Conservation (phyloP, 1,284 basidiomycete species). For the Leccinum huronense region DNA sequence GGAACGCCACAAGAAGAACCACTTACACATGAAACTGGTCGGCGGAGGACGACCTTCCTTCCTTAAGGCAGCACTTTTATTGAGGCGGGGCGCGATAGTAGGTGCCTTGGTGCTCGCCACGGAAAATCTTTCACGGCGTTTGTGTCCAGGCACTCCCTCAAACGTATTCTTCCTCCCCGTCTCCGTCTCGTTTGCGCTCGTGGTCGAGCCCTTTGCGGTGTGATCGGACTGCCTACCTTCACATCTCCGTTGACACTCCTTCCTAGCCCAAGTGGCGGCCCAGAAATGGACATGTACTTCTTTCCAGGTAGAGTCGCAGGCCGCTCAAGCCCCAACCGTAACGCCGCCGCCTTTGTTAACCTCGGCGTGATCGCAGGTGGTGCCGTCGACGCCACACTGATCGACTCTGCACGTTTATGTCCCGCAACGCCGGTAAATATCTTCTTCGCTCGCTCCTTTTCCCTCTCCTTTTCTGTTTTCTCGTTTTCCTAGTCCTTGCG, state of each 20-base stretch:
- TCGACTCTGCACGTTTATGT: conserved; percentile 65
- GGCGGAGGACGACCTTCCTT: conserved; percentile 50
- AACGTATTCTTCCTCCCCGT: conserved; percentile 47
- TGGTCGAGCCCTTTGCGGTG: conserved; percentile 13
- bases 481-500: conserved; percentile 31
- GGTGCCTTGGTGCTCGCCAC: conserved; percentile 65
- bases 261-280: conserved; percentile 4
- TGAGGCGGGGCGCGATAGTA: conserved; percentile 60
- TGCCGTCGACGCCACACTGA: conserved; percentile 70
- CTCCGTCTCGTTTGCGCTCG: conserved; percentile 32
- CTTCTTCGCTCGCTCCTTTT: conserved; percentile 57
- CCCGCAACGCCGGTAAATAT: conserved; percentile 76
- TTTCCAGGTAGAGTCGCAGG: conserved; percentile 38
- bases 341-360: conserved; percentile 69
- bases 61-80: conserved; percentile 67
- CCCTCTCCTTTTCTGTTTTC: conserved; percentile 42
- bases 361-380: conserved; percentile 70
- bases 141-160: conserved; percentile 80
- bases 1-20: background rate
- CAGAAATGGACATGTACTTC: conserved; percentile 26
- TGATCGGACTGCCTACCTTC: background rate
- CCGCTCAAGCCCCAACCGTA: conserved; percentile 54
- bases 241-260: conserved; percentile 8
- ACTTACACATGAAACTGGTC: conserved; percentile 64
- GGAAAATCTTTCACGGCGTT: conserved; percentile 67